Base-by-base conservation (phyloP, 2,329 filamentous ascomycete species). In the Ascochyta rabiei region DNA sequence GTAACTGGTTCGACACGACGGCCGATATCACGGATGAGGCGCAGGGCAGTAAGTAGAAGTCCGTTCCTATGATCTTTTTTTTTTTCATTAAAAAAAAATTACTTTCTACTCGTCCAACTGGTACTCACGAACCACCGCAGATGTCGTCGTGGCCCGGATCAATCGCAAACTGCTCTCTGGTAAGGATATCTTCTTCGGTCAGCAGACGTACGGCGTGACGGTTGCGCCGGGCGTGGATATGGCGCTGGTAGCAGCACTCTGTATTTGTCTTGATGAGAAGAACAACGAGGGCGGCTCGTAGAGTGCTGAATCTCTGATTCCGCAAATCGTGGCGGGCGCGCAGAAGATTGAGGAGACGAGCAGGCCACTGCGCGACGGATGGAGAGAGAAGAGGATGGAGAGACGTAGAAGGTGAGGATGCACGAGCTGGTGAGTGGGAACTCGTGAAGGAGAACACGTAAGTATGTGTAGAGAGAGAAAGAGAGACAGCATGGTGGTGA, bases 141-240 rank as follows among this genome's bases (percentile, higher is more conserved):
- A 81, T 4, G 72, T 77, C 6, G 72, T 81, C 0, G 83, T 88
- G 1, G 88, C 84, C 0, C 74, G 77, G 38, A 86, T 90, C 63
- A 76, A 82, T 54, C 81, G 87, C 56, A 82, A 84, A 64, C 71
- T 86, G 31, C 76, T 86, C 52, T 87, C 81, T 60, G 78, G 77
- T 30, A 77, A 84, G 28, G 81, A 89, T 63, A 67, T 88, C 2
- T 69, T 88, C 21, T 82, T 81, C 35, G 83, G 80, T 9, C 81
- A 87, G 74, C 86, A 89, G 74, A 87, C 86, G 4, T 90, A 90
- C 61, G 82, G 79, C 1, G 79, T 90, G 5, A 80, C 79, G 0
- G 80, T 90, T 6, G 86, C 86, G 1, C 85, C 87, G 0, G 83
- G 83, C 15, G 84, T 89, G 6, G 88, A 91, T 65, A 80, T 88